phyloP scores from a whole-genome alignment of 2,329 filamentous ascomycete genomes.

The Curvularia lunata region DNA sequence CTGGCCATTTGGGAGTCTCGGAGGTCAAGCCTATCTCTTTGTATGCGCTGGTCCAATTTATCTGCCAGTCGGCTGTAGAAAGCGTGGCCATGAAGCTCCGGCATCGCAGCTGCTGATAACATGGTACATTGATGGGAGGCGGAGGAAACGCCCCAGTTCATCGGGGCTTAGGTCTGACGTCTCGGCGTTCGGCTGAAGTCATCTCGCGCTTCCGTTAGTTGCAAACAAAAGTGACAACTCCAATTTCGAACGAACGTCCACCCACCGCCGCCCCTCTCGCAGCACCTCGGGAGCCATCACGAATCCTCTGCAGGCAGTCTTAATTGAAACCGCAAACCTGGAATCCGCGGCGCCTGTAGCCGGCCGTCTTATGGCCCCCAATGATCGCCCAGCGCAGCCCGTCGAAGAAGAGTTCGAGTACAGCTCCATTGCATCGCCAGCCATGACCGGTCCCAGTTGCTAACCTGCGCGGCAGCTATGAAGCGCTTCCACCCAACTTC shows the following conservation, averaged over 20 bases:
- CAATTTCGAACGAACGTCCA: constrained; percentile 24
- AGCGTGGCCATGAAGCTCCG: not conserved
- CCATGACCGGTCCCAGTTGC: constrained; percentile 18
- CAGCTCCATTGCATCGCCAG: constrained; percentile 22
- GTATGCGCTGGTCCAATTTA: not conserved
- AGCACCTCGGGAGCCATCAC: constrained; percentile 12
- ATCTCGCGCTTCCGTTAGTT: constrained; percentile 34
- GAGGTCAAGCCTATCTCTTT: not conserved
- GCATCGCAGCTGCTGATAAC: constrained; percentile 17
- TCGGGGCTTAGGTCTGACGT: constrained; percentile 25
- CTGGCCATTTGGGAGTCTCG: not conserved
- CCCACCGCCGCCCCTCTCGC: constrained; percentile 20
- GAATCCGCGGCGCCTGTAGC: constrained; percentile 43
- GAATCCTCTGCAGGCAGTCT: constrained; percentile 6
- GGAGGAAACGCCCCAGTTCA: constrained; percentile 12
- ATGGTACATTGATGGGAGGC: constrained; percentile 7
- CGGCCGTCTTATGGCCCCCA: constrained; percentile 51
- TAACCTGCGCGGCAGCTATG: constrained; percentile 67
- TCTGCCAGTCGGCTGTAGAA: not conserved
- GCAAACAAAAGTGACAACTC: constrained; percentile 38
- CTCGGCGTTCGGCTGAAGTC: constrained; percentile 37
- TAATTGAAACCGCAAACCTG: constrained; percentile 40
- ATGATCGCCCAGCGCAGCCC: constrained; percentile 46
- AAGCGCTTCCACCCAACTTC: constrained; percentile 92
- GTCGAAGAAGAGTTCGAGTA: constrained; percentile 53